These are phyloP conservation scores for Cucurbita argyrosperma DNA, from an alignment of 306 rosid species.

Conservation along the genomic window DNA sequence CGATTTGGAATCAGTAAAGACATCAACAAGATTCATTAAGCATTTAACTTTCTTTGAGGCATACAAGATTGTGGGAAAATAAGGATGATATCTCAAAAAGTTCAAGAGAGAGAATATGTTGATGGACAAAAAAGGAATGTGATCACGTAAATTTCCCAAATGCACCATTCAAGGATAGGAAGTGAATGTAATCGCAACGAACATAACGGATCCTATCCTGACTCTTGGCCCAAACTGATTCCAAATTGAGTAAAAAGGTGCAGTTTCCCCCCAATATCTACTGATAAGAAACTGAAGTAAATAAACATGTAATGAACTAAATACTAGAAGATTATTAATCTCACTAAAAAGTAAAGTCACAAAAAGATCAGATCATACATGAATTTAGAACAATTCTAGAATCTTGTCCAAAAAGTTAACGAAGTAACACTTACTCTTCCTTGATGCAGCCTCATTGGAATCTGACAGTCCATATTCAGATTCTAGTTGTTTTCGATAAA, in stretches of 20 bases:
- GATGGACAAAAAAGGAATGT: too few relatives aligned
- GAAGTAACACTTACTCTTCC: conserved; percentile 46
- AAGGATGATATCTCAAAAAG: too few relatives aligned
- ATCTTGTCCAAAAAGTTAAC: neutral
- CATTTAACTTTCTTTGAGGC: too few relatives aligned
- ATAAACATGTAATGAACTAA: neutral
- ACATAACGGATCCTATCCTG: neutral
- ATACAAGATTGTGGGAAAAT: too few relatives aligned
- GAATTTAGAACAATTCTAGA: neutral
- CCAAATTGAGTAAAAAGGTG: neutral
- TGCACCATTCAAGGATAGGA: neutral
- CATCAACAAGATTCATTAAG: too few relatives aligned
- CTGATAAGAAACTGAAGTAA: neutral
- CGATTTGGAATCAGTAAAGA: too few relatives aligned
- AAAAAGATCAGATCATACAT: neutral
- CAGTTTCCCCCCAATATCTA: neutral
- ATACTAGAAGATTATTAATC: neutral
- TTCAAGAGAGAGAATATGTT: neutral
- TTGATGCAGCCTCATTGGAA: conserved; percentile 55
- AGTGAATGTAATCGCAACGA: neutral
- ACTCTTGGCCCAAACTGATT: neutral
- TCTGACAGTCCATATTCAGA: conserved; percentile 63
- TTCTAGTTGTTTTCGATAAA: conserved; percentile 53
- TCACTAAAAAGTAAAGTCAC: neutral
- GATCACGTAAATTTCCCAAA: neutral